Evolutionary conservation across 495 filamentous ascomycete species (phyloP).

Genomic region (Penicillium longicatenatum): DNA sequence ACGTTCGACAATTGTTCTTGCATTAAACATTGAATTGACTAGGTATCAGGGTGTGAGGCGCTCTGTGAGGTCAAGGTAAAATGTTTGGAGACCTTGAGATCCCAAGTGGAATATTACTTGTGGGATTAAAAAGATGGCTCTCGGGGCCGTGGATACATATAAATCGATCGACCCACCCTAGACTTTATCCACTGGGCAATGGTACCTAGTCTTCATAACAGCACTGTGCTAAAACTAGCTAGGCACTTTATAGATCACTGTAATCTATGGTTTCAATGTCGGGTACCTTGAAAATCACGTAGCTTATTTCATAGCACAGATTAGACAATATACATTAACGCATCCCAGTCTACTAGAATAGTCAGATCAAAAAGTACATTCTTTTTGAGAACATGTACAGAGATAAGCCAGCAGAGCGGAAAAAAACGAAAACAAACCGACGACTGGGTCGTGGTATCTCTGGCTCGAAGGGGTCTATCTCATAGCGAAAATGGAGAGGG

Average conservation of each 20-base stretch:
- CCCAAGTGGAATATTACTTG: no score
- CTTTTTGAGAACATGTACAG: constrained; percentile 19
- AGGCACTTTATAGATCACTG: no score
- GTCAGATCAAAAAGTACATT: constrained; percentile 20
- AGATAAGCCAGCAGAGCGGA: constrained; percentile 10
- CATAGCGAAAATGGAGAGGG: constrained; percentile 31
- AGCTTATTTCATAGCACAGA: neutral
- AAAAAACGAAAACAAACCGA: constrained; percentile 22
- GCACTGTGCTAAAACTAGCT: no score
- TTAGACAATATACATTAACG: neutral
- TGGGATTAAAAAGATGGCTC: no score
- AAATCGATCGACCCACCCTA: no score
- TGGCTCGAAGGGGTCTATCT: constrained; percentile 51
- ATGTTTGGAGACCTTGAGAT: neutral
- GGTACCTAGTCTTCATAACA: no score
- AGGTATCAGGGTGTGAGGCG: neutral
- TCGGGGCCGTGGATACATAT: neutral
- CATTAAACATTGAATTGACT: neutral
- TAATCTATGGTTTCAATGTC: no score
- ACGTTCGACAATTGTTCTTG: neutral
- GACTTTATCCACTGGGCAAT: no score
- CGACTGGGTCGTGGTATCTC: constrained; percentile 50
- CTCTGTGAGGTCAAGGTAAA: neutral
- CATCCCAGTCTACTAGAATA: constrained; percentile 5
- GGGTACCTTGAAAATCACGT: neutral